phyloP scores from a whole-genome alignment of 306 rosid species.

The Carpinus fangiana region DNA sequence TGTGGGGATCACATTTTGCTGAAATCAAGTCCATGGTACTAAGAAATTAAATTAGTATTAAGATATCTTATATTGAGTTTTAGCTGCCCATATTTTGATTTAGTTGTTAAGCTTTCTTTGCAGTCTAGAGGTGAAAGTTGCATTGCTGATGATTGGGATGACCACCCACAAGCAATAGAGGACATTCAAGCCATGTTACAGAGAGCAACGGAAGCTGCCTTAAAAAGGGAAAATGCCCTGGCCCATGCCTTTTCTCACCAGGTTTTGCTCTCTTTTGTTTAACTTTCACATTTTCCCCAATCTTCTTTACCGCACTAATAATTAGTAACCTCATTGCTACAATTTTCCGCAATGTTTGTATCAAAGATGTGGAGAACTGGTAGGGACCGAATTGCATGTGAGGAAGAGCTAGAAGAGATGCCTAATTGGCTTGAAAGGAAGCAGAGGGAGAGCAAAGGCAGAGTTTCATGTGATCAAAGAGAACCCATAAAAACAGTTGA shows the following conservation, averaged over 20 bases:
- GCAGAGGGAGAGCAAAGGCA: constrained; percentile 34
- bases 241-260: constrained; percentile 51
- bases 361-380: constrained; percentile 30
- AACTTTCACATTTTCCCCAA: neutral
- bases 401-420: constrained; percentile 36
- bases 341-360: neutral
- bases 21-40: constrained; percentile 35
- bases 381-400: constrained; percentile 27
- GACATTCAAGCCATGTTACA: constrained; percentile 36
- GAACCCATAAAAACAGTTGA: constrained; percentile 52
- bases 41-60: neutral
- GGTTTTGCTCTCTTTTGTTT: constrained; percentile 19
- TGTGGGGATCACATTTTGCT: constrained; percentile 24
- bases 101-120: neutral
- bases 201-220: constrained; percentile 37
- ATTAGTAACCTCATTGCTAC: neutral
- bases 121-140: constrained; percentile 47
- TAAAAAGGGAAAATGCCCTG: constrained; percentile 40
- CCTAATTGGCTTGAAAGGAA: constrained; percentile 30
- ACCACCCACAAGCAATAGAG: constrained; percentile 25
- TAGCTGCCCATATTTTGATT: neutral
- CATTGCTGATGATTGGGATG: constrained; percentile 38
- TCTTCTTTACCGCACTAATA: neutral
- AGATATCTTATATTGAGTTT: neutral
- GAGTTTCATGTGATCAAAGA: constrained; percentile 47